Percentiles rank a stretch among this genome's conserved stretches.
Conservation (phyloP, 768 basidiomycete species). For the Pseudohyphozyma bogoriensis region DNA sequence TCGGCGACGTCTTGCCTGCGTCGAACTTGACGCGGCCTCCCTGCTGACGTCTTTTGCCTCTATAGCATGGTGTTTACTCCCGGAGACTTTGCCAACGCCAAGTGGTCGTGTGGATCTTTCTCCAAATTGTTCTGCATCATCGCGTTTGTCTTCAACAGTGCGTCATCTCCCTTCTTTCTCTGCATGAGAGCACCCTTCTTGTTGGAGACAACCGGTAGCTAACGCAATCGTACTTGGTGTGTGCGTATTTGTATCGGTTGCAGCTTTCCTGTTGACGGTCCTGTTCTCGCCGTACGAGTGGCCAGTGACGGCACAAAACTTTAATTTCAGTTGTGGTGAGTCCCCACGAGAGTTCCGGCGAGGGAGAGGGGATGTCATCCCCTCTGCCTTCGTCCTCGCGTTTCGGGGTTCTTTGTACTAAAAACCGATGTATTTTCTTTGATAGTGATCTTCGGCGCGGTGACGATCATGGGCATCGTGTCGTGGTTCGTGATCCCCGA, state of each 20-base stretch:
- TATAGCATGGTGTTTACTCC: slow-evolving; percentile 59
- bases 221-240: too few species aligned
- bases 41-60: background rate
- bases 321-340: slow-evolving; percentile 65
- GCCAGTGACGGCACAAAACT: slow-evolving; percentile 61
- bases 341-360: slow-evolving; percentile 15
- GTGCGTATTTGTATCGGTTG: background rate
- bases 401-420: too few species aligned
- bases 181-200: background rate
- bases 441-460: slow-evolving; percentile 60
- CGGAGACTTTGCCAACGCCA: slow-evolving; percentile 58
- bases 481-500: slow-evolving; percentile 72
- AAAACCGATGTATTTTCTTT: background rate
- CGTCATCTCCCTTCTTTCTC: background rate
- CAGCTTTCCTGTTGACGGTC: slow-evolving; percentile 23
- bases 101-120: slow-evolving; percentile 60
- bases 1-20: background rate
- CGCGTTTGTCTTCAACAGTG: slow-evolving; percentile 60
- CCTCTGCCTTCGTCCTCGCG: too few species aligned
- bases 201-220: background rate
- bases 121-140: slow-evolving; percentile 59
- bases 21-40: too few species aligned
- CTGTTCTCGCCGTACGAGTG: slow-evolving; percentile 67
- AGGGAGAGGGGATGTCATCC: too few species aligned
- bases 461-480: slow-evolving; percentile 64